Evolutionary conservation across 2,329 filamentous ascomycete species (phyloP), one percentile per base, ranked within the genome.

Genomic region (Pyrenochaeta sp.): DNA sequence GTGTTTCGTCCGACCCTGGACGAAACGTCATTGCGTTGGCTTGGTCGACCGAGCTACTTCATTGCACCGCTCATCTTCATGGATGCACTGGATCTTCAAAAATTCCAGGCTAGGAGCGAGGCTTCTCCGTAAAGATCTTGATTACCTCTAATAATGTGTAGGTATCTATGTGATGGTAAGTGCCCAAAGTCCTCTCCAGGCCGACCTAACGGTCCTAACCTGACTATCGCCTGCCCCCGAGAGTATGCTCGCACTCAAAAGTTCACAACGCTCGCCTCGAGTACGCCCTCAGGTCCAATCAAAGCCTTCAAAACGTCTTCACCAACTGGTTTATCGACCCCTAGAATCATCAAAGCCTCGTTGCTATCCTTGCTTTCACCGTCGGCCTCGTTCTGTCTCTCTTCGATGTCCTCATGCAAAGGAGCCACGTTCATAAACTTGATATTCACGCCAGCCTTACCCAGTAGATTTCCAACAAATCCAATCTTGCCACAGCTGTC

Each of bases 401-500:
- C 54, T 37, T 61, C 54, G 11, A 63, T 50, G 30, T 69, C 68
- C 26, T 73, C 67, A 43, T 79, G 77, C 50, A 88, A 66, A 7
- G 80, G 79, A 34, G 81, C 80, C 1, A 92, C 89, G 62, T 83
- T 85, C 89, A 93, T 94, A 65, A 86, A 91, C 31, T 81, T 81
- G 67, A 93, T 90, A 61, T 94, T 94, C 38, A 94, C 84, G 0
- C 83, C 84, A 24, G 87, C 81, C 24, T 78, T 78, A 0, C 89
- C 89, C 18, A 93, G 73, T 37, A 85, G 78, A 44, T 79, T 85
- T 1, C 89, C 89, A 3, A 94, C 89, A 24, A 84, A 83, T 2
- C 89, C 89, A 65, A 94, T 93, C 76, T 91, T 92, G 8, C 89
- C 89, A 0, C 88, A 88, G 52, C 85, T 81, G 63, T 94, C 89